Evolutionary conservation across 2,329 filamentous ascomycete species (phyloP).

Genomic region (Paracoccidioides brasiliensis): DNA sequence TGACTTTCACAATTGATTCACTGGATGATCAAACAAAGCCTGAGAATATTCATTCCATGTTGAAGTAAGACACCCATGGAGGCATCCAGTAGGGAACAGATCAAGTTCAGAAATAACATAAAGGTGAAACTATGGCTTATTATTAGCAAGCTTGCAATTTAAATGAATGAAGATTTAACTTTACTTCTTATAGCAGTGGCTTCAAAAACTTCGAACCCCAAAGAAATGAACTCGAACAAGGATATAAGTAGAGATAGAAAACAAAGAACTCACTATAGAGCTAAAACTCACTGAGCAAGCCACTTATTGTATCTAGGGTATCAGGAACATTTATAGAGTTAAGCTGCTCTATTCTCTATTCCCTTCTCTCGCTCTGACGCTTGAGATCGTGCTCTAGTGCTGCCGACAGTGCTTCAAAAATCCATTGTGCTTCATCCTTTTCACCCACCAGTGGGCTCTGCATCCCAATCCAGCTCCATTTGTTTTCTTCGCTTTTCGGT

Average conservation of each 20-base stretch:
- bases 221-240: neutral
- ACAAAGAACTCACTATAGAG: neutral
- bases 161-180: too few relatives aligned
- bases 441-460: conserved; percentile 28
- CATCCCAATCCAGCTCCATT: conserved; percentile 31
- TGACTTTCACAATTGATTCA: neutral
- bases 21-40: neutral
- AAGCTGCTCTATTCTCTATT: neutral
- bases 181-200: neutral
- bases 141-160: too few relatives aligned
- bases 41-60: neutral
- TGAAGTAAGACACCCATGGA: neutral
- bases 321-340: neutral
- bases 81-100: too few relatives aligned
- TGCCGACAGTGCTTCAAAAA: conserved; percentile 27
- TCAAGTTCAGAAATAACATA: too few relatives aligned
- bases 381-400: conserved; percentile 27
- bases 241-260: neutral
- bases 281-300: neutral
- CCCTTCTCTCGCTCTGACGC: conserved; percentile 13
- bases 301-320: neutral
- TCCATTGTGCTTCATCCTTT: conserved; percentile 32
- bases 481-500: neutral
- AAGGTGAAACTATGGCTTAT: too few relatives aligned
- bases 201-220: neutral